Evolutionary conservation across 208 protist species (phyloP).

Genomic region (Trichomonas gallinae): DNA sequence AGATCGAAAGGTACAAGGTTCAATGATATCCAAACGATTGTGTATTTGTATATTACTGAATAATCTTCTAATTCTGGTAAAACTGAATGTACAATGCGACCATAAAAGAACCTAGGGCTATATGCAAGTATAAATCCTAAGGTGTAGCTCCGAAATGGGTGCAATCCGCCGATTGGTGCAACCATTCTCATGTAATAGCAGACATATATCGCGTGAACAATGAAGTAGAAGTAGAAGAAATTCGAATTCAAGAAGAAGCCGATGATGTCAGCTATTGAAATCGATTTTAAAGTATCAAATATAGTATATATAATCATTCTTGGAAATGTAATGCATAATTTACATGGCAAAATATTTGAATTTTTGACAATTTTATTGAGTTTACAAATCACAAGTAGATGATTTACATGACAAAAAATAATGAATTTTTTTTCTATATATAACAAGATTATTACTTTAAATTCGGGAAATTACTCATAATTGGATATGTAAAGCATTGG

Average conservation of each 20-base stretch:
- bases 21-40: background rate
- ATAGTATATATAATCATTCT: background rate
- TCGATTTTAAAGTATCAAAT: background rate
- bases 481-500: too few relatives aligned
- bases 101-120: background rate
- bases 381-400: too few relatives aligned
- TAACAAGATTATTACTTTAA: too few relatives aligned
- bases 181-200: background rate
- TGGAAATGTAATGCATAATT: background rate
- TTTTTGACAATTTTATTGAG: background rate
- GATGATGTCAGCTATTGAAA: background rate
- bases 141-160: background rate
- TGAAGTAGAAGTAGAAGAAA: background rate
- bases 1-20: background rate
- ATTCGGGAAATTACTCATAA: too few relatives aligned
- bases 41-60: background rate
- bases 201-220: background rate
- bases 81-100: background rate
- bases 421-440: too few relatives aligned
- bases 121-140: background rate
- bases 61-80: background rate
- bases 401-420: too few relatives aligned
- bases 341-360: background rate
- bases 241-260: background rate
- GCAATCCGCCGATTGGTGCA: background rate